These are phyloP conservation scores for Aspergillus sp. DNA, from an alignment of 2,329 filamentous ascomycete genomes.

Conservation along the genomic window DNA sequence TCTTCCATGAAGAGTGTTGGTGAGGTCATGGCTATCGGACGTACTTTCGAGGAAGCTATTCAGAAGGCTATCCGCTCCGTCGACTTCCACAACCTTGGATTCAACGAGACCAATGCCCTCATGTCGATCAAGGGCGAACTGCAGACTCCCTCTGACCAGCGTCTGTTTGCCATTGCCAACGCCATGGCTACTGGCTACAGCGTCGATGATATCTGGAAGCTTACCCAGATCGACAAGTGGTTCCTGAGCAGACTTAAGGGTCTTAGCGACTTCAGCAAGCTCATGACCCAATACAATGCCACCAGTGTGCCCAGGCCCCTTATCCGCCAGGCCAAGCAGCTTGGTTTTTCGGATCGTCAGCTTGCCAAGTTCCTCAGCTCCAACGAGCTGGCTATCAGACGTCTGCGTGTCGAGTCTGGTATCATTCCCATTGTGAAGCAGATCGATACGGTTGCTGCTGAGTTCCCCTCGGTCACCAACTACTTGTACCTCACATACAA, in stretches of 20 bases:
- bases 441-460: constrained; percentile 96
- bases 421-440: constrained; percentile 93
- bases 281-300: constrained; percentile 70
- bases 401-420: constrained; percentile 78
- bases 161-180: constrained; percentile 95
- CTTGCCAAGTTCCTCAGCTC: constrained; percentile 92
- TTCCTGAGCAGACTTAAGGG: constrained; percentile 91
- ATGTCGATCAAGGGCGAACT: constrained; percentile 97
- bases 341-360: constrained; percentile 93
- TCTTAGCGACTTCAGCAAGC: constrained; percentile 82
- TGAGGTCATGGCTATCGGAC: constrained; percentile 97
- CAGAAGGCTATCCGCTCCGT: constrained; percentile 97
- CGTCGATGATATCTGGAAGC: constrained; percentile 95
- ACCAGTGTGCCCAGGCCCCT: constrained; percentile 65
- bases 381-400: constrained; percentile 87
- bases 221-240: constrained; percentile 99
- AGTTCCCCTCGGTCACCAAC: constrained; percentile 93
- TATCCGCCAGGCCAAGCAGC: constrained; percentile 82
- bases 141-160: constrained; percentile 95
- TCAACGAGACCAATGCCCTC: constrained; percentile 84
- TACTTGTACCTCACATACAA: constrained; percentile 98
- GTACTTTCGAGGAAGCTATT: constrained; percentile 96
- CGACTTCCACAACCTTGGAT: constrained; percentile 93
- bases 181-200: constrained; percentile 93
- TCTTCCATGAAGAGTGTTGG: constrained; percentile 99